Base-by-base conservation (phyloP, 2,329 filamentous ascomycete species). In the Colletotrichum sp. region DNA sequence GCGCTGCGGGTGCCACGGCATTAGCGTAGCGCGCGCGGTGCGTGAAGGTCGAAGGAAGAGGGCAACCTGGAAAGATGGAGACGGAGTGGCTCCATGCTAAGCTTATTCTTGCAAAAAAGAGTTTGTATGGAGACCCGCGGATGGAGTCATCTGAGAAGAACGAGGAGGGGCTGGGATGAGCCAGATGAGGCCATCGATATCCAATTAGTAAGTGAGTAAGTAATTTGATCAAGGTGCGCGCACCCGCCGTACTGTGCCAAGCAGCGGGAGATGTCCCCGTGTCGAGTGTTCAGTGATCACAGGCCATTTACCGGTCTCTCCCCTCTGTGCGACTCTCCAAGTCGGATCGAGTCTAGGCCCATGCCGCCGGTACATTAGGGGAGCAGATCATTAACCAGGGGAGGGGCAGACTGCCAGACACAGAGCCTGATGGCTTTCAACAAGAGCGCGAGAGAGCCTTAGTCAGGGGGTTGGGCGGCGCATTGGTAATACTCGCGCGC, bases 401-500 rank as follows among this genome's bases (percentile, higher is more conserved):
- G 16, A 28, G 36, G 58, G 58, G 58, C 12, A 28, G 34, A 36
- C 14, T 36, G 34, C 34, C 34, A 36, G 28, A 61, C 18, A 52
- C 43, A 21, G 43, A 24, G 58, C 69, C 13, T 32, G 48, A 32
- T n/a, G 52, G 48, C 26, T 34, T 34, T 63, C n/a, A 52, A 52
- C n/a, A 7, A 21, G 43, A 52, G 24, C 64, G 14, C 8, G 16
- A 21, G 14, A 58, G 64, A 26, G 28, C n/a, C 36, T 61, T 74
- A 71, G 61, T 66, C 72, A 62, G 48, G 59, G 71, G 63, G 67
- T n/a, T 66, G 72, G 52, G 26, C 63, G 28, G 48, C 63, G 73
- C 73, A 64, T 75, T 75, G 63, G 63, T 64, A 73, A 75, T 75
- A 38, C 13, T 64, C 69, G 58, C 69, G 73, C 73, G 68, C 56